Evolutionary conservation across 495 filamentous ascomycete genomes (phyloP).

Genomic region (Talaromyces borbonicus): DNA sequence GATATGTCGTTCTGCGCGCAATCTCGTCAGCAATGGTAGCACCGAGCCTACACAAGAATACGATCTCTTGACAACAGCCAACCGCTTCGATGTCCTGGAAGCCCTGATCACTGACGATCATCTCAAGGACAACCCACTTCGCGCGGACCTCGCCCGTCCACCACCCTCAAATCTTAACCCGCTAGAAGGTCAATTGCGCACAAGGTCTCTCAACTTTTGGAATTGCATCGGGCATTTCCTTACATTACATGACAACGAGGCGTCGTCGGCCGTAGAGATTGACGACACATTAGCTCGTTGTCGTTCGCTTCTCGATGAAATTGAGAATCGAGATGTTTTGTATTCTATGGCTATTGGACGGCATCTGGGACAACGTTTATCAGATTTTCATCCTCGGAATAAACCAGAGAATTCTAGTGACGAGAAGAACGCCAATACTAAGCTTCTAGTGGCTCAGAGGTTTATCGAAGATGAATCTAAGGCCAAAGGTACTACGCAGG

Average conservation of each 20-base stretch:
- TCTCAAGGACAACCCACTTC: conserved; percentile 48
- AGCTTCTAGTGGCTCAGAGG: conserved; percentile 68
- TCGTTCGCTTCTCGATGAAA: conserved; percentile 60
- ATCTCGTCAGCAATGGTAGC: conserved; percentile 24
- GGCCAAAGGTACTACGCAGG: conserved; percentile 66
- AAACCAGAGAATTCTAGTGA: conserved; percentile 49
- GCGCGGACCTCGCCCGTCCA: conserved; percentile 32
- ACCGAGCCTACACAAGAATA: conserved; percentile 25
- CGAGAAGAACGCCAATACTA: conserved; percentile 60
- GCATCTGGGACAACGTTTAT: conserved; percentile 57
- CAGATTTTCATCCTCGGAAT: conserved; percentile 48
- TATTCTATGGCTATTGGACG: conserved; percentile 80
- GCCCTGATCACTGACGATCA: conserved; percentile 60
- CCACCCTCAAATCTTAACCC: conserved; percentile 28
- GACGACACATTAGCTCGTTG: conserved; percentile 52
- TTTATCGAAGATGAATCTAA: conserved; percentile 69
- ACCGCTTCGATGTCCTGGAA: conserved; percentile 65
- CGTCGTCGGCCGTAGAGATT: conserved; percentile 46
- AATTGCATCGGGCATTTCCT: conserved; percentile 61
- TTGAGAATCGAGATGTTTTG: conserved; percentile 84
- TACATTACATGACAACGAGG: conserved; percentile 52
- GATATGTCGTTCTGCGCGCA: conserved; percentile 34
- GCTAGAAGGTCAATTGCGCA: conserved; percentile 41
- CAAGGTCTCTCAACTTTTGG: conserved; percentile 73
- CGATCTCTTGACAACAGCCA: conserved; percentile 52